A percentile compares a stretch with the other conserved stretches of the same genome.
Conservation (phyloP, 345 rosid genomes). For the Brassica juncea region DNA sequence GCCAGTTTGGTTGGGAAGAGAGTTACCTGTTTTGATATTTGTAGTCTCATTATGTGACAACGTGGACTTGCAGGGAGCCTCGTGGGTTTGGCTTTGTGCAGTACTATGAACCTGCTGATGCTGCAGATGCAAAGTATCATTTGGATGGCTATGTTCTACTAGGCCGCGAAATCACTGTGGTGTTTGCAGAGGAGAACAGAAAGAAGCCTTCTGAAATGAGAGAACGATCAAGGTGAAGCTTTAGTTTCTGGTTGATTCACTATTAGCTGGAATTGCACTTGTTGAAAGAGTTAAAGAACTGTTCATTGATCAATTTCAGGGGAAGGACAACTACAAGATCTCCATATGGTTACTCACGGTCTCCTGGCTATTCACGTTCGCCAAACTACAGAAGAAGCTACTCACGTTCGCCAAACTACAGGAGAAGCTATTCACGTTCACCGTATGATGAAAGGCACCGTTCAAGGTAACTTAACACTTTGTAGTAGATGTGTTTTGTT, state of each 20-base stretch:
- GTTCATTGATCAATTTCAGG: conserved; percentile 36
- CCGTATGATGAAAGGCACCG: conserved; percentile 43
- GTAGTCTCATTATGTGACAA: conserved; percentile 7
- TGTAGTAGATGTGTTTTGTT: neutral
- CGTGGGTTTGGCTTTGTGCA: conserved; percentile 96
- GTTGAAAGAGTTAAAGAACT: conserved; percentile 2
- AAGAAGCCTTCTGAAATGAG: conserved; percentile 95
- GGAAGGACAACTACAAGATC: conserved; percentile 52
- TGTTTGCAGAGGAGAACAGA: conserved; percentile 89
- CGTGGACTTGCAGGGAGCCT: conserved; percentile 59
- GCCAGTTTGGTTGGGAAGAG: neutral
- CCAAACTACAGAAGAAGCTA: conserved; percentile 1
- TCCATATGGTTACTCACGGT: conserved; percentile 52
- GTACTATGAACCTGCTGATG: conserved; percentile 80
- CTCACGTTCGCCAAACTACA: neutral
- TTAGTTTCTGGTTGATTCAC: neutral
- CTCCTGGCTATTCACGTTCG: conserved; percentile 57
- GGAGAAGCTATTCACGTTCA: conserved; percentile 41
- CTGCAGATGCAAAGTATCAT: conserved; percentile 82
- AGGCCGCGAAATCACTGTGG: conserved; percentile 77
- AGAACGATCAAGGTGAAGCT: conserved; percentile 51
- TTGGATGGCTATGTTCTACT: conserved; percentile 82
- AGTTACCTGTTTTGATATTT: conserved; percentile 25
- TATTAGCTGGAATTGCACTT: neutral
- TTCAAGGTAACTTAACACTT: conserved; percentile 15